phyloP scores from a whole-genome alignment of 345 rosid species.

The Acer campestre region DNA sequence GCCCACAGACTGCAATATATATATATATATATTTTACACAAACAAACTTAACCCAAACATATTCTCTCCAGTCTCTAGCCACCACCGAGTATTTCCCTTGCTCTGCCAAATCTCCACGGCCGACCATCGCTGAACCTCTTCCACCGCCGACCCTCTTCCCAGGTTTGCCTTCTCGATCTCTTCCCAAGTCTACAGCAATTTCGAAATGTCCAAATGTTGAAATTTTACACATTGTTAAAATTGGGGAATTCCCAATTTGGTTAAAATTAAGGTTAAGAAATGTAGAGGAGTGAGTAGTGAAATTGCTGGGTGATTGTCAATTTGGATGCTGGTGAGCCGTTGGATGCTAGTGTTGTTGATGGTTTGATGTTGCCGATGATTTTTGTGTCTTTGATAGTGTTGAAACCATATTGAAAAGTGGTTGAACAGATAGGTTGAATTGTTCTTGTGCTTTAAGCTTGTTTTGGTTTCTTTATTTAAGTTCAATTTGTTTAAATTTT shows the following conservation, averaged over 20 bases:
- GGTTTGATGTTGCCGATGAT: conserved; percentile 33
- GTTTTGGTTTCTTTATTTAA: neutral
- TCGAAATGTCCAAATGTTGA: conserved; percentile 65
- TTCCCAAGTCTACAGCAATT: too few relatives aligned
- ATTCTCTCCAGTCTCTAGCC: too few relatives aligned
- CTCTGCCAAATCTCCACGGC: too few relatives aligned
- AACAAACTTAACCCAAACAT: too few relatives aligned
- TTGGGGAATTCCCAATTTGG: conserved; percentile 76
- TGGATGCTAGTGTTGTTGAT: conserved; percentile 39
- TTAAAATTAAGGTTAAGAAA: conserved; percentile 81
- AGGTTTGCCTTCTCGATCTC: too few relatives aligned
- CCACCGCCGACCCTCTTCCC: too few relatives aligned
- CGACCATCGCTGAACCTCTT: too few relatives aligned
- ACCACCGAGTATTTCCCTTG: too few relatives aligned
- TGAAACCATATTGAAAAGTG: too few relatives aligned
- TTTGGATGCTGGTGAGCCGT: conserved; percentile 52
- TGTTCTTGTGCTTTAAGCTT: conserved; percentile 4
- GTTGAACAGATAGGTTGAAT: neutral
- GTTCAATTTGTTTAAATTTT: neutral
- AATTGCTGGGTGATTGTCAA: conserved; percentile 54
- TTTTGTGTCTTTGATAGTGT: neutral
- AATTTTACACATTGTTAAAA: conserved; percentile 70
- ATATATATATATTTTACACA: too few relatives aligned
- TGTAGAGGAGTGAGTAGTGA: conserved; percentile 67
- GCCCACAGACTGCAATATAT: too few relatives aligned